Percentiles rank a stretch among this genome's conserved stretches.
Evolutionary conservation across 345 rosid genomes (phyloP).

Genomic region (Garcia nutans): DNA sequence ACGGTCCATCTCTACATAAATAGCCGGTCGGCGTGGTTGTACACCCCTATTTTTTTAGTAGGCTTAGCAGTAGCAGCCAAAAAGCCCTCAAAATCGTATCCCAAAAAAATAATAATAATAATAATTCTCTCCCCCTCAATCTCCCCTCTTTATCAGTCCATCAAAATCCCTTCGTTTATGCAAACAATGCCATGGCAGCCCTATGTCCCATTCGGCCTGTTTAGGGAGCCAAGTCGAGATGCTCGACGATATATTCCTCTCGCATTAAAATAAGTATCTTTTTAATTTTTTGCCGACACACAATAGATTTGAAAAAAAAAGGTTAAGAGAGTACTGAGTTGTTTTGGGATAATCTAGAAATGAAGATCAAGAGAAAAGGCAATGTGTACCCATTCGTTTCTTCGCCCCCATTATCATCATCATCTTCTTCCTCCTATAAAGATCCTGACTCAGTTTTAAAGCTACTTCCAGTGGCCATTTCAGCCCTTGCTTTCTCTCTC

Average conservation of each 20-base stretch:
- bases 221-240: background rate
- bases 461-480: constrained; percentile 29
- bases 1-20: background rate
- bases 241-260: background rate
- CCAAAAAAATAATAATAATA: too few relatives aligned
- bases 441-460: constrained; percentile 31
- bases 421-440: constrained; percentile 16
- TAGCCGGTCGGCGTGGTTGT: background rate
- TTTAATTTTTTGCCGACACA: background rate
- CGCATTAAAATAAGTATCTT: background rate
- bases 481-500: constrained; percentile 29
- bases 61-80: background rate
- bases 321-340: background rate
- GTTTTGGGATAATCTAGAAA: constrained; percentile 10
- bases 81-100: background rate
- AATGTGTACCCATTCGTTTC: constrained; percentile 17
- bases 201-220: background rate
- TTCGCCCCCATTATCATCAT: background rate
- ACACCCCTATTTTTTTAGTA: background rate
- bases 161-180: too few relatives aligned
- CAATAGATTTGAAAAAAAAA: background rate
- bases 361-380: constrained; percentile 27
- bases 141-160: too few relatives aligned
- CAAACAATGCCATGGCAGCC: too few relatives aligned
- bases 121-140: too few relatives aligned